Base-by-base conservation (phyloP, 2,329 filamentous ascomycete species). In the Zymoseptoria tritici region DNA sequence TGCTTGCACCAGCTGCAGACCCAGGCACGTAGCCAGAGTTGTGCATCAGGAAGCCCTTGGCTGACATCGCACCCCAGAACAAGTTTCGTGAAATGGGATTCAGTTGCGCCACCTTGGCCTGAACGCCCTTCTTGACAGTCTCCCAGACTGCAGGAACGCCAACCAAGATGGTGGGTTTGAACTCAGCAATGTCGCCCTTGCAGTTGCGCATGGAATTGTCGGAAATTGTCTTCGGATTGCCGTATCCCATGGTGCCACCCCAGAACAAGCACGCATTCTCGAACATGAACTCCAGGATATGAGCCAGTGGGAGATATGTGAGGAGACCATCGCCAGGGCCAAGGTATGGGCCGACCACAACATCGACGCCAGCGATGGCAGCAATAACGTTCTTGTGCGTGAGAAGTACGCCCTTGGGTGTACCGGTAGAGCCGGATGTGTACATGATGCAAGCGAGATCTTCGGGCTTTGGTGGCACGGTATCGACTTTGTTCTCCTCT, bases 61-160 rank as follows among this genome's bases (percentile, higher is more conserved):
- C 79, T 26, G 80, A 77, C 74, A 85, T 76, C 11, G 83, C 84
- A 56, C 81, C 83, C 85, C 85, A 87, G 81, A 99, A 99, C 63
- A 97, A 77, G 68, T 87, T 86, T 76, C 81, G 86, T 60, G 87
- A 82, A 50, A 97, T 60, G n/a, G 82, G 75, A 69, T 86, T 86
- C 62, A 88, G 83, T 60, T 82, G 79, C 71, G 89, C 87, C 61
- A 97, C 86, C 75, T 91, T 91, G 68, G 80, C 77, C 64, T 93
- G 80, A 69, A 99, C 89, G 57, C 94, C 94, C 81, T 99, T 99
- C 80, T 91, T 93, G 70, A 99, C 88, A 1, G 90, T 92, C 78
- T 99, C 94, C 92, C 93, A 99, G 31, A 99, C 88, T 60, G 95
- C 92, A 1, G 94, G 94, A 2, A 99, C 94, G 74, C 94, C 94